Evolutionary conservation across 148 eudicot species (phyloP).

Genomic region (Amaranthus cruentus): DNA sequence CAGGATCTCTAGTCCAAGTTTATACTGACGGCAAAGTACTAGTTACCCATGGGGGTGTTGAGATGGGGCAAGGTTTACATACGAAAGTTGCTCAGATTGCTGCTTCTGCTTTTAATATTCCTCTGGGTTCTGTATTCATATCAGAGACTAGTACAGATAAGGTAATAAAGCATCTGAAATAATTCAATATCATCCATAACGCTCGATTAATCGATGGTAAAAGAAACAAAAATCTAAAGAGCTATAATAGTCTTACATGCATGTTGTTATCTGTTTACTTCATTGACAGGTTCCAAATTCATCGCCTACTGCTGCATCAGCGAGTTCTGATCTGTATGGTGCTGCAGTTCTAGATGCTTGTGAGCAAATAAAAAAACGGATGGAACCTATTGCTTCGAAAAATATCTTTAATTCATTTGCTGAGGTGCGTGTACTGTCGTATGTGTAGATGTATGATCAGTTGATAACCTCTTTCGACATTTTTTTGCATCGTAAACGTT

Average conservation of each 20-base stretch:
- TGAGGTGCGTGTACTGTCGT: constrained; percentile 42
- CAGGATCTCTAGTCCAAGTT: constrained; percentile 98
- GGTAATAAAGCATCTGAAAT: constrained; percentile 33
- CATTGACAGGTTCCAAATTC: constrained; percentile 82
- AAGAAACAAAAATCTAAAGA: background rate
- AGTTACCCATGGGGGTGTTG: constrained; percentile 98
- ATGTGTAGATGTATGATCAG: background rate
- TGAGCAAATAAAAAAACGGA: constrained; percentile 83
- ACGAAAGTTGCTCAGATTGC: constrained; percentile 98
- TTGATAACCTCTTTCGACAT: background rate
- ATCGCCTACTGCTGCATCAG: constrained; percentile 98
- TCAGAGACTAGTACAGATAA: constrained; percentile 99
- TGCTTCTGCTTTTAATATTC: constrained; percentile 81
- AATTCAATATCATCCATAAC: no score
- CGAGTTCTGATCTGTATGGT: constrained; percentile 95
- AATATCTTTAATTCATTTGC: constrained; percentile 53
- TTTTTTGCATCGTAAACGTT: background rate
- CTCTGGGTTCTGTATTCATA: constrained; percentile 83
- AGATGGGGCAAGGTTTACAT: constrained; percentile 99
- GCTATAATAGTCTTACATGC: background rate
- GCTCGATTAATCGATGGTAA: no score
- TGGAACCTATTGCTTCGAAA: constrained; percentile 73
- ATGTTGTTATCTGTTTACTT: constrained; percentile 9
- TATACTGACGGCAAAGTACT: constrained; percentile 97
- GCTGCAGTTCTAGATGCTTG: constrained; percentile 99